Evolutionary conservation across 306 rosid genomes (phyloP).

Genomic region (Chamaecrista fasciculata): DNA sequence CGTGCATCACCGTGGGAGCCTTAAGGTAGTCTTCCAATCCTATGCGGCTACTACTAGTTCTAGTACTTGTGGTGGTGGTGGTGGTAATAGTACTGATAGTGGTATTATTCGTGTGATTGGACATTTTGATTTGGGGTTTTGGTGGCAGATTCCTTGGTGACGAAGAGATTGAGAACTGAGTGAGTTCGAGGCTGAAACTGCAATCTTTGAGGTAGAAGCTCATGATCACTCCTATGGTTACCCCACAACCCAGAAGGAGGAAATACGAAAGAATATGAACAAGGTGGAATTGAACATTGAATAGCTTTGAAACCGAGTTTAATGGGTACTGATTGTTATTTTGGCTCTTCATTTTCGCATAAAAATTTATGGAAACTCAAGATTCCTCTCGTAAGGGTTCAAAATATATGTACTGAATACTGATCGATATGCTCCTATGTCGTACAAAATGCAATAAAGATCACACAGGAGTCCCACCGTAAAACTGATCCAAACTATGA

Average conservation of each 20-base stretch:
- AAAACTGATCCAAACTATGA: neutral
- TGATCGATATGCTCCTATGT: too few species aligned
- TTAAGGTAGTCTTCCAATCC: conserved; percentile 42
- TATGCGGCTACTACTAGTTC: neutral
- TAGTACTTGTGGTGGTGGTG: neutral
- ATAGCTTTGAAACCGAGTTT: conserved; percentile 33
- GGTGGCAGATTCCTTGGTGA: neutral
- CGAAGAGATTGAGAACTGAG: conserved; percentile 41
- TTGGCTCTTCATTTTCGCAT: conserved; percentile 36
- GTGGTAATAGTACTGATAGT: too few species aligned
- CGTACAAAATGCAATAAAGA: conserved; percentile 11
- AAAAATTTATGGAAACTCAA: too few species aligned
- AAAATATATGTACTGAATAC: too few species aligned
- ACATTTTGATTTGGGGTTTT: neutral
- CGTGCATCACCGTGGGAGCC: conserved; percentile 47
- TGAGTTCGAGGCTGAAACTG: conserved; percentile 37
- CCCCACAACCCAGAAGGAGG: conserved; percentile 54
- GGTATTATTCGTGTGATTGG: neutral
- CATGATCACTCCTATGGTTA: conserved; percentile 50
- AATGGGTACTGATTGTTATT: conserved; percentile 17
- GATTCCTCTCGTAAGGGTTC: too few species aligned
- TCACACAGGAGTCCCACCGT: neutral
- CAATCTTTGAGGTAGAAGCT: conserved; percentile 39
- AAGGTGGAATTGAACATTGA: conserved; percentile 29
- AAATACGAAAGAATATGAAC: conserved; percentile 37